These are phyloP conservation scores for Myxozyma nipponensis DNA, from an alignment of 805 yeast species.

Conservation along the genomic window DNA sequence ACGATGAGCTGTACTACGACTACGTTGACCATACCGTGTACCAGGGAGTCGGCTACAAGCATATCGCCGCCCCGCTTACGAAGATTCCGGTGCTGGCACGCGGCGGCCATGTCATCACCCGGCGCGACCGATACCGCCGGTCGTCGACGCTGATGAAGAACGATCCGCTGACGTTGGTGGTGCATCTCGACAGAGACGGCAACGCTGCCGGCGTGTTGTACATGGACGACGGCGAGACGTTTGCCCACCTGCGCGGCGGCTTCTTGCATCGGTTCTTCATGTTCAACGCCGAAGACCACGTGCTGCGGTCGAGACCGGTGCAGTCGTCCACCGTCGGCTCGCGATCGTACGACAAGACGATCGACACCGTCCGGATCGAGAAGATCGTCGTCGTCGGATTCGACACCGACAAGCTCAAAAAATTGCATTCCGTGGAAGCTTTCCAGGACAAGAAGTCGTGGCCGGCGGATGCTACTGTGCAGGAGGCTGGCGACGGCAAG, in stretches of 20 bases:
- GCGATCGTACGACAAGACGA: slow-evolving; percentile 27
- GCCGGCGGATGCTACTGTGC: slow-evolving; percentile 36
- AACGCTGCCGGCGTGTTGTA: slow-evolving; percentile 59
- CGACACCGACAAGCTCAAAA: slow-evolving; percentile 17
- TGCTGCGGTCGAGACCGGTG: slow-evolving; percentile 30
- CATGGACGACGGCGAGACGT: slow-evolving; percentile 82
- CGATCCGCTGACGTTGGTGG: slow-evolving; percentile 76
- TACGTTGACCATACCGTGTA: slow-evolving; percentile 32
- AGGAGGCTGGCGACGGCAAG: slow-evolving; percentile 24
- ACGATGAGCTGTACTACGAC: slow-evolving; percentile 39
- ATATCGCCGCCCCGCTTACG: slow-evolving; percentile 46
- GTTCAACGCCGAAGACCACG: slow-evolving; percentile 36
- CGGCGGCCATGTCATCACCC: slow-evolving; percentile 73
- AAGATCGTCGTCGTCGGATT: slow-evolving; percentile 51
- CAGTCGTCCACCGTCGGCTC: slow-evolving; percentile 17
- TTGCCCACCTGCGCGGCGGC: slow-evolving; percentile 51
- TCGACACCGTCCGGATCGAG: slow-evolving; percentile 48
- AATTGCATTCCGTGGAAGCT: slow-evolving; percentile 32
- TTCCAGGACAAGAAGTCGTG: slow-evolving; percentile 42
- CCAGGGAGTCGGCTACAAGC: slow-evolving; percentile 42
- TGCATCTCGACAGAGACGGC: slow-evolving; percentile 51
- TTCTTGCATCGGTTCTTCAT: slow-evolving; percentile 45
- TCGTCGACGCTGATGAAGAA: slow-evolving; percentile 67
- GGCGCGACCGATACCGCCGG: slow-evolving; percentile 72
- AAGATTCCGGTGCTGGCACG: slow-evolving; percentile 68